Percentiles rank a stretch among this genome's conserved stretches.
Conservation (phyloP, 106 monocot genomes). For the Iris macrosiphon region DNA sequence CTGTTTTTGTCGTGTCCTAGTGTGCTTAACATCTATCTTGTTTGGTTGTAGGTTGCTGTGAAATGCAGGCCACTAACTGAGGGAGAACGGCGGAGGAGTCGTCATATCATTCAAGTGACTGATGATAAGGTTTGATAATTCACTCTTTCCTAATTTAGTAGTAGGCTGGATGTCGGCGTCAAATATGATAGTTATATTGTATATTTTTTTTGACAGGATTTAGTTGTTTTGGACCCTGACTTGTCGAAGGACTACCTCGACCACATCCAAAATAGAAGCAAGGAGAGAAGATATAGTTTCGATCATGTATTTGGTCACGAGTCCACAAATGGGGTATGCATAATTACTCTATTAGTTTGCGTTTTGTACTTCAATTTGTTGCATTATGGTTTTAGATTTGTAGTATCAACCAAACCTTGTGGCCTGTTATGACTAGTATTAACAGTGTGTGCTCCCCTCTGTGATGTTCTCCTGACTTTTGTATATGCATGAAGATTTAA, state of each 20-base stretch:
- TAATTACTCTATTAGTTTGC: neutral
- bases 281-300: slow-evolving; percentile 91
- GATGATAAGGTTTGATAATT: slow-evolving; percentile 65
- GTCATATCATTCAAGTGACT: slow-evolving; percentile 88
- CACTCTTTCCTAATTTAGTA: neutral
- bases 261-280: slow-evolving; percentile 76
- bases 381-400: no score
- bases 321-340: slow-evolving; percentile 63
- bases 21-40: neutral
- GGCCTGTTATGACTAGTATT: no score
- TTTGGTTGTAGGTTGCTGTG: slow-evolving; percentile 70
- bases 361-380: no score
- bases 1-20: no score
- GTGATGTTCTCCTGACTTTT: no score
- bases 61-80: slow-evolving; percentile 85
- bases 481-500: no score
- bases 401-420: no score
- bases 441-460: no score
- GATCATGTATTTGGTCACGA: slow-evolving; percentile 88
- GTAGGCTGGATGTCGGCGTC: neutral
- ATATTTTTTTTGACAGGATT: slow-evolving; percentile 37
- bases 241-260: slow-evolving; percentile 96
- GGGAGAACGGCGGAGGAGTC: slow-evolving; percentile 37
- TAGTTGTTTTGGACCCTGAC: slow-evolving; percentile 92
- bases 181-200: neutral